These are phyloP conservation scores for Afroboletus lepidellus DNA, from an alignment of 1,284 basidiomycete species.

Conservation along the genomic window DNA sequence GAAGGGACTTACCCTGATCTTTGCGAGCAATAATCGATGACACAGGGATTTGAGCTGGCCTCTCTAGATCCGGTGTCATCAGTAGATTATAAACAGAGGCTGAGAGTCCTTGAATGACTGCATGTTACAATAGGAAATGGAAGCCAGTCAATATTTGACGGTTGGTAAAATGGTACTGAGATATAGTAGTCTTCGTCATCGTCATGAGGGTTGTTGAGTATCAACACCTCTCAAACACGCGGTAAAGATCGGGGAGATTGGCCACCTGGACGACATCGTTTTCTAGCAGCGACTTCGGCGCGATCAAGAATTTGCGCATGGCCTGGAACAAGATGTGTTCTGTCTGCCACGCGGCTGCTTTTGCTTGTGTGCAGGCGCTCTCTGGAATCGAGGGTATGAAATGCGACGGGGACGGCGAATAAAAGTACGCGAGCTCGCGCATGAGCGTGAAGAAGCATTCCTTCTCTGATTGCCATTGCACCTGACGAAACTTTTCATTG, in stretches of 20 bases:
- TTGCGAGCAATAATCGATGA: too few relatives aligned
- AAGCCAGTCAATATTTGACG: background rate
- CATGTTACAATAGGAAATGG: background rate
- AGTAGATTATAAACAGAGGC: too few relatives aligned
- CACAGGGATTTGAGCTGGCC: too few relatives aligned
- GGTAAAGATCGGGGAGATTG: constrained; percentile 84
- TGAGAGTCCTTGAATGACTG: background rate
- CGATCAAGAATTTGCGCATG: constrained; percentile 69
- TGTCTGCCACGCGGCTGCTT: constrained; percentile 77
- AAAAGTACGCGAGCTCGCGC: constrained; percentile 89
- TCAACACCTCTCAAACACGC: constrained; percentile 87
- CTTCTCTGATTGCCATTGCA: constrained; percentile 84
- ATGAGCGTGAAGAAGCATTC: constrained; percentile 87
- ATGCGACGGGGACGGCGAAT: constrained; percentile 53
- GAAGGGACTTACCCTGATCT: too few relatives aligned
- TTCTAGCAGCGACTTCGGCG: constrained; percentile 70
- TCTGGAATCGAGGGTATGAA: constrained; percentile 23
- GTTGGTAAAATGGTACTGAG: background rate
- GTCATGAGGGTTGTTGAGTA: too few relatives aligned
- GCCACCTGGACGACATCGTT: constrained; percentile 84
- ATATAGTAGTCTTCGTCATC: constrained; percentile 9
- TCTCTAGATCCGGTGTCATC: too few relatives aligned
- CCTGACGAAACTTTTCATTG: constrained; percentile 43
- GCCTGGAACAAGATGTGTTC: constrained; percentile 87
- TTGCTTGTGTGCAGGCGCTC: constrained; percentile 41